A percentile compares a stretch with the other conserved stretches of the same genome.
These are phyloP conservation scores for Lagenaria siceraria DNA, from an alignment of 306 rosid species.

Conservation along the genomic window DNA sequence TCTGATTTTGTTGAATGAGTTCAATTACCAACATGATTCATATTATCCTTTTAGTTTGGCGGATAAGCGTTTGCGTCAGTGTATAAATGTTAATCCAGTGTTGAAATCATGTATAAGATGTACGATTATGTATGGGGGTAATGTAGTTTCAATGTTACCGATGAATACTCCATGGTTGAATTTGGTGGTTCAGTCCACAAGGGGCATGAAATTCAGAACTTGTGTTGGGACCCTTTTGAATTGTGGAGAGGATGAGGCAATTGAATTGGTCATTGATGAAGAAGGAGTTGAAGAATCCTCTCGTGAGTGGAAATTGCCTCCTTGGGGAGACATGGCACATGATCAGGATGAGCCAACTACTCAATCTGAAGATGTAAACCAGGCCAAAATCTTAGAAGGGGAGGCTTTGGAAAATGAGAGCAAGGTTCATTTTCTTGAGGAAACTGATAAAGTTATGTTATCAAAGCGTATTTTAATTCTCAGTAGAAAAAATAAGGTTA, in stretches of 20 bases:
- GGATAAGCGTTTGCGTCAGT: conserved; percentile 5
- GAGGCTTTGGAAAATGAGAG: conserved; percentile 16
- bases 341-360: conserved; percentile 8
- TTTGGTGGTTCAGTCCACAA: conserved; percentile 17
- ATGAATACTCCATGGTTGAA: conserved; percentile 11
- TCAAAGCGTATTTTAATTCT: conserved; percentile 67
- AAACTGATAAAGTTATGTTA: conserved; percentile 41
- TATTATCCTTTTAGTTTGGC: conserved; percentile 14
- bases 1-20: conserved; percentile 17
- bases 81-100: conserved; percentile 2
- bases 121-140: not conserved
- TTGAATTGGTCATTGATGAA: conserved; percentile 11
- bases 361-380: conserved; percentile 12
- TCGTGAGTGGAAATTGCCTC: conserved; percentile 25
- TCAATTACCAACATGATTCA: conserved; percentile 22
- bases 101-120: conserved; percentile 4
- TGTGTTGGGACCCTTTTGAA: conserved; percentile 17
- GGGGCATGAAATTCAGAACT: conserved; percentile 19
- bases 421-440: conserved; percentile 45
- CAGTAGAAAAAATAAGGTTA: conserved; percentile 59
- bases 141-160: conserved; percentile 21
- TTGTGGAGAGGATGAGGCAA: conserved; percentile 18
- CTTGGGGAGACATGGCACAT: conserved; percentile 32
- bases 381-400: conserved; percentile 12
- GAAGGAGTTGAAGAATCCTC: conserved; percentile 14